Conservation (phyloP, 768 basidiomycete species). For the Melanogaster broomeanus region DNA sequence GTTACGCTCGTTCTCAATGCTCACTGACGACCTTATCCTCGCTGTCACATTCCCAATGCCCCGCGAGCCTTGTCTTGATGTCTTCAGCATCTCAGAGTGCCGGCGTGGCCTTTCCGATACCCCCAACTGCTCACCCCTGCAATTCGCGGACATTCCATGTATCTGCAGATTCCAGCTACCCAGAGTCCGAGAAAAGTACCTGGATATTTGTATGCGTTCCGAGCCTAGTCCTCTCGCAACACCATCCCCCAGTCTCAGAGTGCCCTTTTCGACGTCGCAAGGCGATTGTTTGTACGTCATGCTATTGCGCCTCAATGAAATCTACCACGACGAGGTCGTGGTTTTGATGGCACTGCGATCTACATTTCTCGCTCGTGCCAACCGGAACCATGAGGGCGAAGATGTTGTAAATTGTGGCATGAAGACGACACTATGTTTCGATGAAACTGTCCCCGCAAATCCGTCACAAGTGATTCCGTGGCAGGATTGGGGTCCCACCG, state of each 20-base stretch:
- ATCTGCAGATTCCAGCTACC: slow-evolving; percentile 16
- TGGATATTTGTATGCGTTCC: slow-evolving; percentile 19
- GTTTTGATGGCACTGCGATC: neutral
- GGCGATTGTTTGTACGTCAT: slow-evolving; percentile 24
- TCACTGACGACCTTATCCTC: slow-evolving; percentile 14
- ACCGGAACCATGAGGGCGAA: neutral
- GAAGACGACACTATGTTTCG: neutral
- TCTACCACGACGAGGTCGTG: neutral
- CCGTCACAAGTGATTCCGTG: slow-evolving; percentile 8
- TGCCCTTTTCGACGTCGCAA: slow-evolving; percentile 2
- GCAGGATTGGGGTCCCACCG: slow-evolving; percentile 21
- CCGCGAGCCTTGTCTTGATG: neutral
- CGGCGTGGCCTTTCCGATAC: neutral
- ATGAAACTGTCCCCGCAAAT: neutral
- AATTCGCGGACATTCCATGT: neutral
- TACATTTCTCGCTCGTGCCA: neutral
- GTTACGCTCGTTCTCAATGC: slow-evolving; percentile 24
- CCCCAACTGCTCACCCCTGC: neutral
- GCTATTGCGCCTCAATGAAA: slow-evolving; percentile 1
- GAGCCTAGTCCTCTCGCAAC: slow-evolving; percentile 20
- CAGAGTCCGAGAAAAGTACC: neutral
- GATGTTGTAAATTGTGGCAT: neutral
- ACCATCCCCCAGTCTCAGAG: neutral
- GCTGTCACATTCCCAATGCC: neutral
- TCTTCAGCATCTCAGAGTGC: neutral